A percentile compares a stretch with the other conserved stretches of the same genome.
phyloP scores from a whole-genome alignment of 2,329 filamentous ascomycete species.

The Berkeleyomyces basicola region DNA sequence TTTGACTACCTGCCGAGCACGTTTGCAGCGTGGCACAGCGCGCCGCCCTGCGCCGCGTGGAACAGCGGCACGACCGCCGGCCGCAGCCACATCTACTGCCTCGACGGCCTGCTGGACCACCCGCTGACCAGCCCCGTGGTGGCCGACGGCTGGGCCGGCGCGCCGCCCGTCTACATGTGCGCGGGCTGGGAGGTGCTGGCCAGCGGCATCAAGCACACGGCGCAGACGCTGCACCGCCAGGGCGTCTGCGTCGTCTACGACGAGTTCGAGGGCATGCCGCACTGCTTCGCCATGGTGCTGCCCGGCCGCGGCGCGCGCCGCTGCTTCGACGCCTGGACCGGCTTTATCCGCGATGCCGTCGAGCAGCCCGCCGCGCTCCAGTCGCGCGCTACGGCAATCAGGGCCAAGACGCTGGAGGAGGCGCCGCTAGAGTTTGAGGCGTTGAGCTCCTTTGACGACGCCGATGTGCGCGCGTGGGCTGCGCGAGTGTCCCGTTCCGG shows the following conservation, averaged over 20 bases:
- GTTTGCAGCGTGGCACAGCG: constrained; percentile 13
- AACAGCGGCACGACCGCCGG: constrained; percentile 31
- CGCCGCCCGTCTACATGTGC: constrained; percentile 51
- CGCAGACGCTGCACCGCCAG: constrained; percentile 35
- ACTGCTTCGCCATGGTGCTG: constrained; percentile 50
- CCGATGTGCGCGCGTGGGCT: not conserved
- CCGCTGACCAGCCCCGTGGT: constrained; percentile 51
- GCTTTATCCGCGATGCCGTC: constrained; percentile 34
- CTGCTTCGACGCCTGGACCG: constrained; percentile 38
- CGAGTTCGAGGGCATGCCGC: constrained; percentile 68
- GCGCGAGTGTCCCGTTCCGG: too few relatives aligned
- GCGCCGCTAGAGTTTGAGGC: constrained; percentile 25
- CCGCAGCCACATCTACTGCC: constrained; percentile 36
- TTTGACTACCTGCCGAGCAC: constrained; percentile 29
- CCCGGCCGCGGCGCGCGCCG: constrained; percentile 24
- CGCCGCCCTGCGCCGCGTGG: constrained; percentile 37
- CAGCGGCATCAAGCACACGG: constrained; percentile 49
- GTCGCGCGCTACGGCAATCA: constrained; percentile 29
- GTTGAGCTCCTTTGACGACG: constrained; percentile 18
- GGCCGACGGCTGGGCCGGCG: constrained; percentile 39
- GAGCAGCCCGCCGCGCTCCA: constrained; percentile 21
- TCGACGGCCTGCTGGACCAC: constrained; percentile 40
- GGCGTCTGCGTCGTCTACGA: constrained; percentile 48
- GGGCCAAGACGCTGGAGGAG: constrained; percentile 36
- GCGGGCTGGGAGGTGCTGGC: constrained; percentile 56